Base-by-base conservation (phyloP, 371 early-diverging fungal genomes). In the Mucor velutinosus region DNA sequence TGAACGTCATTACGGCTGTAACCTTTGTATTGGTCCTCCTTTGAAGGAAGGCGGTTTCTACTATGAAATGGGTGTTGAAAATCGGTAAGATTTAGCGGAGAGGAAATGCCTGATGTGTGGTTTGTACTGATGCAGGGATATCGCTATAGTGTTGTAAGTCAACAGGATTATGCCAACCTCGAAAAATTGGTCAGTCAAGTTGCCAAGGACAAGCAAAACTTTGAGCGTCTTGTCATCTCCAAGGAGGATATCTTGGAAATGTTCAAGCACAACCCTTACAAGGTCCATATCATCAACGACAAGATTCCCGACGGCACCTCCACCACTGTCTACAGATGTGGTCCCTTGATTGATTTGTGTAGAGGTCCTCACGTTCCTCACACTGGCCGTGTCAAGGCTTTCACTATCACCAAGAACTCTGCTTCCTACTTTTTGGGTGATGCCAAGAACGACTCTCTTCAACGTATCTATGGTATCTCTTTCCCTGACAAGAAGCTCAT, bases 11-110 rank as follows among this genome's bases (percentile, higher is more conserved):
- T 98, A 93, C 75, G 97, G 95, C 62, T 94, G 96, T 83, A 93
- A 96, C 71, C 90, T 99, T 64, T 98, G 98, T 81, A 91, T 97
- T 67, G 99, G 99, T 45, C 99, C 99, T 57, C 99, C 99, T 58
- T 86, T 94, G 63, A 99, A 99, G 70, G 94, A 96, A 73, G 99
- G 99, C 45, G 99, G 99, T 43, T 99, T 99, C 89, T 99, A 95
- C 86, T 99, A 99, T 84, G 99, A 99, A 74, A 96, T 99, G 93
- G 90, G 90, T 27, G 80, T 91, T 67, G 86, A 88, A 58, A 92
- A 93, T 30, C 88, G 90, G 85, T 86, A 78, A 69, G 69, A 53
- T 15, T 4, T 29, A 10, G 14, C 23, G 14, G 0, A 2, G 23
- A 35, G 12, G 37, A 23, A 27, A 11, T 53, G 1, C 12, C 23